phyloP scores from a whole-genome alignment of 176 grass and related monocot species.

The Aegilops bicornis region DNA sequence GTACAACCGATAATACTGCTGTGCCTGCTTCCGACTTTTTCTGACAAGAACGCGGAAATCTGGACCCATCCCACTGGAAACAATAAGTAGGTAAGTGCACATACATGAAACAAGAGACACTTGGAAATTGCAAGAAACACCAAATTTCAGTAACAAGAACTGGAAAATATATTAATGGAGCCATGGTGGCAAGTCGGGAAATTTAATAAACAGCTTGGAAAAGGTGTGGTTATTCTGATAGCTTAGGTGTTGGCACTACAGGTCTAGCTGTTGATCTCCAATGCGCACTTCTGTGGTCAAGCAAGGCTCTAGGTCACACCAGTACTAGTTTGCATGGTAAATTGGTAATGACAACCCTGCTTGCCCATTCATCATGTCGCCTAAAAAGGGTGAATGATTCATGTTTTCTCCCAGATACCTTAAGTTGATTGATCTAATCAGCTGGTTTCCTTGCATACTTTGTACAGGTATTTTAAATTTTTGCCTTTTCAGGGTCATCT shows the following conservation, averaged over 20 bases:
- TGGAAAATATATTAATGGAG: not conserved
- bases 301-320: not conserved
- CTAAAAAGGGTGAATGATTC: not conserved
- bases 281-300: not conserved
- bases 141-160: not conserved
- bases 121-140: not conserved
- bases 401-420: not conserved
- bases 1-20: slow-evolving; percentile 85
- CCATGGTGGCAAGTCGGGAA: not conserved
- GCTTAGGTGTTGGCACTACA: not conserved
- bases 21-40: slow-evolving; percentile 83
- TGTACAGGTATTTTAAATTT: not conserved
- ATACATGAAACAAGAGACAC: not conserved
- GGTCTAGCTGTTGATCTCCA: not conserved
- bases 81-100: slow-evolving; percentile 24
- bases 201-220: not conserved
- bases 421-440: not conserved
- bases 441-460: not conserved
- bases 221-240: slow-evolving; percentile 7
- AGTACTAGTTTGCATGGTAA: not conserved
- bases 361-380: not conserved
- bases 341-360: not conserved
- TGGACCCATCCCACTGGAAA: slow-evolving; percentile 91
- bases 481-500: not conserved
- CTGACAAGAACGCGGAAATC: slow-evolving; percentile 85